Evolutionary conservation across 2,329 filamentous ascomycete species (phyloP).

Genomic region (Byssochlamys sp.): DNA sequence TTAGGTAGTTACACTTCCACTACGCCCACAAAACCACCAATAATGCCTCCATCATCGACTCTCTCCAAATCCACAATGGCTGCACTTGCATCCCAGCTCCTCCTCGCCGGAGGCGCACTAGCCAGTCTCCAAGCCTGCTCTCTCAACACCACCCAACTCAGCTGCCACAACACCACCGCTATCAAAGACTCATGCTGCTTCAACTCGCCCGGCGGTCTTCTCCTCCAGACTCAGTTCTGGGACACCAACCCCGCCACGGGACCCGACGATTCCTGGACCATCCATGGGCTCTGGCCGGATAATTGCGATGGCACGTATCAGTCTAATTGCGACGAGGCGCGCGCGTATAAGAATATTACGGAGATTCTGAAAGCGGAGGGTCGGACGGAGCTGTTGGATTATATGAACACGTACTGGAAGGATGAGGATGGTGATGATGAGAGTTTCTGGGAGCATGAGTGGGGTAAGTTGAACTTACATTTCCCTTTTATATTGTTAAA

Average conservation of each 20-base stretch:
- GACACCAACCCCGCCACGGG: constrained; percentile 47
- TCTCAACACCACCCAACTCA: constrained; percentile 34
- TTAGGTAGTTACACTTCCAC: no score
- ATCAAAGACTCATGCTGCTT: constrained; percentile 48
- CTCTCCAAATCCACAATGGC: not conserved
- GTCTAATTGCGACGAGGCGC: constrained; percentile 44
- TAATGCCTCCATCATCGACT: not conserved
- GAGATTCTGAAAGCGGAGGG: constrained; percentile 44
- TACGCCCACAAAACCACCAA: no score
- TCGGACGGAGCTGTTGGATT: constrained; percentile 41
- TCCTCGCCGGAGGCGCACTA: constrained; percentile 4
- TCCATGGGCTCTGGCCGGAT: constrained; percentile 48
- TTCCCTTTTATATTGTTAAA: no score
- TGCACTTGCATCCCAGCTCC: not conserved
- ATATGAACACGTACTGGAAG: constrained; percentile 55
- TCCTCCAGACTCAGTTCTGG: constrained; percentile 54
- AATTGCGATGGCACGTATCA: constrained; percentile 51
- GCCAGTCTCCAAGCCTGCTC: constrained; percentile 20
- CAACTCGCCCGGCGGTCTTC: constrained; percentile 48
- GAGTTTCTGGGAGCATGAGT: constrained; percentile 61
- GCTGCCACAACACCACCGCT: constrained; percentile 46
- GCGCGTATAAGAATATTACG: constrained; percentile 50
- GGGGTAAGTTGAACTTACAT: constrained; percentile 30
- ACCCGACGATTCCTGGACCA: constrained; percentile 48
- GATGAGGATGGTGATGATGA: constrained; percentile 46